Conservation (phyloP, 495 filamentous ascomycete species). For the Xylaria sp. region DNA sequence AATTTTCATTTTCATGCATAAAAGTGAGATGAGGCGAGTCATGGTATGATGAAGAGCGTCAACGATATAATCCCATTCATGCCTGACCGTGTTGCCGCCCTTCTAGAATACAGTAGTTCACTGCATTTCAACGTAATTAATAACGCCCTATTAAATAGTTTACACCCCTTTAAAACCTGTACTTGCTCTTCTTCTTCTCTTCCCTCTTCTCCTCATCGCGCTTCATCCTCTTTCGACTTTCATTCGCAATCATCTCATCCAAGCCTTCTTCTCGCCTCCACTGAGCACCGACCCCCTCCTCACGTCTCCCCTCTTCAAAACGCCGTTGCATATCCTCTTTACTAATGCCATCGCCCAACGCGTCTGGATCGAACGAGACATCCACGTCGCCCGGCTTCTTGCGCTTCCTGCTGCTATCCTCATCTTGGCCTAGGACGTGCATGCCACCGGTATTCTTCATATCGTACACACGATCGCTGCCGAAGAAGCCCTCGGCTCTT, state of each 20-base stretch:
- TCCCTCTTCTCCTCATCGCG: slow-evolving; percentile 78
- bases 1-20: neutral
- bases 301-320: slow-evolving; percentile 79
- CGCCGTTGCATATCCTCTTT: slow-evolving; percentile 61
- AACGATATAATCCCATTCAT: neutral
- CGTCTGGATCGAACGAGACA: slow-evolving; percentile 84
- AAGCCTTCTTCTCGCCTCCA: slow-evolving; percentile 93
- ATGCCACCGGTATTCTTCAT: slow-evolving; percentile 55
- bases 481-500: slow-evolving; percentile 90
- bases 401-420: slow-evolving; percentile 77
- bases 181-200: slow-evolving; percentile 50
- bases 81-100: neutral
- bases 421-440: slow-evolving; percentile 79
- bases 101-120: neutral
- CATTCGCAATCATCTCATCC: slow-evolving; percentile 94
- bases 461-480: slow-evolving; percentile 91
- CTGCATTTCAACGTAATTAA: neutral
- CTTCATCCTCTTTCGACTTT: slow-evolving; percentile 87
- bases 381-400: slow-evolving; percentile 97
- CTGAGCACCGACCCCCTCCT: slow-evolving; percentile 67
- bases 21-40: neutral
- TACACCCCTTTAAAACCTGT: slow-evolving; percentile 37
- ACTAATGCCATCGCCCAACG: slow-evolving; percentile 76
- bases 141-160: neutral
- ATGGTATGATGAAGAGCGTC: neutral